Conservation (phyloP, 495 filamentous ascomycete genomes). For the Aspergillus mulundensis region DNA sequence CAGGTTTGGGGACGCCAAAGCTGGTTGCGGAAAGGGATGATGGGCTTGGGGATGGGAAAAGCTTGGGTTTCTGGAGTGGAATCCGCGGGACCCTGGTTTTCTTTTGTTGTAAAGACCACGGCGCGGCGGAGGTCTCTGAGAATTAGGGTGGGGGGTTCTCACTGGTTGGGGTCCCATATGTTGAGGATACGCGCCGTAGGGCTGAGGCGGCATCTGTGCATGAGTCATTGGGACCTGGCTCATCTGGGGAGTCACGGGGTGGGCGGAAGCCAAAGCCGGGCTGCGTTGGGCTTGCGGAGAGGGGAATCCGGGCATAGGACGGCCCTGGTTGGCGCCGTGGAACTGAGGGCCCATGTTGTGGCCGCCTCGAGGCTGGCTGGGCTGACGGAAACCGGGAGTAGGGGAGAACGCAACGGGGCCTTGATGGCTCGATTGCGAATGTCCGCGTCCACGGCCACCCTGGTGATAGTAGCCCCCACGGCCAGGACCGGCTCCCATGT, state of each 20-base stretch:
- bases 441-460: constrained; percentile 67
- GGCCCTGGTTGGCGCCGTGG: constrained; percentile 50
- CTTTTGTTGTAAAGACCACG: constrained; percentile 22
- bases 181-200: constrained; percentile 55
- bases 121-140: constrained; percentile 20
- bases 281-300: constrained; percentile 64
- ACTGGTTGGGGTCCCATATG: constrained; percentile 62
- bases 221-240: constrained; percentile 53
- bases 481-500: constrained; percentile 46
- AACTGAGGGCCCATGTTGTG: constrained; percentile 62
- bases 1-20: constrained; percentile 65
- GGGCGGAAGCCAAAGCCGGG: constrained; percentile 63
- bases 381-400: constrained; percentile 52
- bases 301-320: constrained; percentile 45
- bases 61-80: constrained; percentile 16
- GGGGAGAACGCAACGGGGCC: constrained; percentile 68
- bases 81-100: constrained; percentile 17
- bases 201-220: constrained; percentile 51
- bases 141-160: constrained; percentile 49
- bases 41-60: constrained; percentile 12
- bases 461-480: constrained; percentile 53
- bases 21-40: constrained; percentile 37
- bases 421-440: constrained; percentile 54
- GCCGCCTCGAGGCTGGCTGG: constrained; percentile 61
- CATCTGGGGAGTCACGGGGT: constrained; percentile 70